phyloP scores from a whole-genome alignment of 1,284 basidiomycete genomes.

The Gymnopus androsaceus region DNA sequence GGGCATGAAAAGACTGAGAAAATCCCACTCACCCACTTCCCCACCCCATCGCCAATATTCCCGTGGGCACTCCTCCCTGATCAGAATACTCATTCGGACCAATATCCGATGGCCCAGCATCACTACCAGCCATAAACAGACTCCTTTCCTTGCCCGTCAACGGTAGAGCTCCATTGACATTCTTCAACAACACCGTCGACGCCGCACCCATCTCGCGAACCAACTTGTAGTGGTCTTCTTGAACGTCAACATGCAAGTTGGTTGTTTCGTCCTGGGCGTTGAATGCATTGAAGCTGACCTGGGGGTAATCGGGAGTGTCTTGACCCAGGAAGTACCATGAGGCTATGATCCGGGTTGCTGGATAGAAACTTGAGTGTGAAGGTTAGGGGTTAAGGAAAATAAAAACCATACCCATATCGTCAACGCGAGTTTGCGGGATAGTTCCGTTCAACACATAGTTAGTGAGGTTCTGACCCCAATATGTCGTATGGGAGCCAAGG shows the following conservation, averaged over 20 bases:
- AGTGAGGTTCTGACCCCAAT: constrained; percentile 66
- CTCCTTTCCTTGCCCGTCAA: constrained; percentile 56
- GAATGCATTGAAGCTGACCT: constrained; percentile 64
- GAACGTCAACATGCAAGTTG: constrained; percentile 75
- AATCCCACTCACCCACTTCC: constrained; percentile 52
- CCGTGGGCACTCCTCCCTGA: constrained; percentile 62
- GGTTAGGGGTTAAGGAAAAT: not conserved
- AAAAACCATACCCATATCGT: constrained; percentile 56
- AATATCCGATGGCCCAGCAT: constrained; percentile 66
- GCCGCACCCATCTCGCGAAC: constrained; percentile 77
- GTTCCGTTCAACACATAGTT: constrained; percentile 69
- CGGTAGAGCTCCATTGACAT: constrained; percentile 66
- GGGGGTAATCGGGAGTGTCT: constrained; percentile 60
- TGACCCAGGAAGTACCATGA: constrained; percentile 65
- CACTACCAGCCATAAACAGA: constrained; percentile 65
- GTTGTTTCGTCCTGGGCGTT: constrained; percentile 47
- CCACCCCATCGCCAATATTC: constrained; percentile 86
- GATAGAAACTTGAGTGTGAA: not conserved
- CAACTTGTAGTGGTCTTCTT: constrained; percentile 70
- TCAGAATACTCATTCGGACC: constrained; percentile 79
- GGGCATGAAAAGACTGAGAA: not conserved
- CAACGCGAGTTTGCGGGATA: constrained; percentile 63
- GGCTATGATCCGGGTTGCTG: constrained; percentile 60
- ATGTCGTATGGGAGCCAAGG: constrained; percentile 51
- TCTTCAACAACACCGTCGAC: constrained; percentile 83